These are phyloP conservation scores for Eucalyptus regnans DNA, from an alignment of 345 rosid species.

Conservation along the genomic window DNA sequence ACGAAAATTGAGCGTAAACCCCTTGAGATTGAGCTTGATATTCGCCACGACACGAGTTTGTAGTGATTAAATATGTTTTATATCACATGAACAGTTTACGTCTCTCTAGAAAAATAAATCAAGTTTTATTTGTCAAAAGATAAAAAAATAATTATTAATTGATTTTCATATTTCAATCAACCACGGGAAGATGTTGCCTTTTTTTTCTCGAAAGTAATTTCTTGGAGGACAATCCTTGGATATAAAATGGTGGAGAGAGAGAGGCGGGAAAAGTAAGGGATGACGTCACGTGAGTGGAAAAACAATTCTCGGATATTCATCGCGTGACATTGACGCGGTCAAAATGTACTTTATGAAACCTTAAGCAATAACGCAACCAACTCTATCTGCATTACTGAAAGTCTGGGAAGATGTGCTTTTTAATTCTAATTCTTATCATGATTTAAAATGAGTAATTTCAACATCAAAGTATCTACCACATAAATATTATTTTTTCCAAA, in stretches of 20 bases:
- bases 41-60: neutral
- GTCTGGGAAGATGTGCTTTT: neutral
- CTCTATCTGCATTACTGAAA: neutral
- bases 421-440: neutral
- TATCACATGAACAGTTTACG: rapidly evolving
- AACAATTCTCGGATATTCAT: neutral
- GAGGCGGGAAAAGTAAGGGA: neutral
- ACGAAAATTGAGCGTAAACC: rapidly evolving
- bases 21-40: neutral
- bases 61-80: neutral
- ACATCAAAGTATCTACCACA: neutral
- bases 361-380: neutral
- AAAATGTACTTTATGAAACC: neutral
- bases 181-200: neutral
- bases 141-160: neutral
- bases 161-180: neutral
- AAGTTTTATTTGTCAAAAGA: neutral
- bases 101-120: neutral
- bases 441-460: neutral
- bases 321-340: neutral
- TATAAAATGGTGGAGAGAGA: neutral
- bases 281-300: neutral
- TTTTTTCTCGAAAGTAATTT: neutral
- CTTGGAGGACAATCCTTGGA: neutral
- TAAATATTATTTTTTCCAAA: neutral